Evolutionary conservation across 139 green algal species (phyloP).

Genomic region (Chlamydomonas sphaeroides): DNA sequence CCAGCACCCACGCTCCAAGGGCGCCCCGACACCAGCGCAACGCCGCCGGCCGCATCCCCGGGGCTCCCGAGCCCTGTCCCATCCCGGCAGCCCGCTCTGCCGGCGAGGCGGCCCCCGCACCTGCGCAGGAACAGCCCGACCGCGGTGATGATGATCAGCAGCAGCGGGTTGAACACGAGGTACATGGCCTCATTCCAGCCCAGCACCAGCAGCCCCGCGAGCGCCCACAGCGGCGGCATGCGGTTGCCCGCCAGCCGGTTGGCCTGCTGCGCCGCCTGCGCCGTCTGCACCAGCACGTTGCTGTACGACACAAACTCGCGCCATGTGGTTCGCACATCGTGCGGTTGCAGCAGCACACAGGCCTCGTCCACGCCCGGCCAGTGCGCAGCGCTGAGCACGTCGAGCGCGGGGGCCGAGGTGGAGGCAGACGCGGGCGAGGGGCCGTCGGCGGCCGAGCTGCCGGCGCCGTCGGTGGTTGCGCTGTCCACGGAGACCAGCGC

Average conservation of each 20-base stretch:
- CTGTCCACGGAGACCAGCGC: neutral
- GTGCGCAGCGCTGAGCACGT: constrained; percentile 47
- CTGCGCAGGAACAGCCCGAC: constrained; percentile 64
- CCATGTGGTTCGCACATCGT: constrained; percentile 70
- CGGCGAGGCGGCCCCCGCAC: too few species aligned
- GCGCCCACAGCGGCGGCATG: constrained; percentile 86
- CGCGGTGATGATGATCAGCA: constrained; percentile 64
- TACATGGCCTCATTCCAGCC: constrained; percentile 92
- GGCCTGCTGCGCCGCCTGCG: constrained; percentile 76
- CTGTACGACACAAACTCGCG: constrained; percentile 75
- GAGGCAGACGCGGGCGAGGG: neutral
- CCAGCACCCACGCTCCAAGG: too few species aligned
- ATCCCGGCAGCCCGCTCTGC: too few species aligned
- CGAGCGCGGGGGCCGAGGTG: neutral
- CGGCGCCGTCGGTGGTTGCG: neutral
- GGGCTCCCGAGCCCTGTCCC: too few species aligned
- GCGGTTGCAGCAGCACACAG: constrained; percentile 44
- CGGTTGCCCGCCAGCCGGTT: constrained; percentile 78
- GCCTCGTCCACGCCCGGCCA: constrained; percentile 38
- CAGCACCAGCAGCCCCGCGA: constrained; percentile 88
- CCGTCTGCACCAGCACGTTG: constrained; percentile 80
- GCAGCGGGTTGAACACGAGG: constrained; percentile 83
- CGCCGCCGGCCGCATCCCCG: too few species aligned
- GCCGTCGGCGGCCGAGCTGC: neutral
- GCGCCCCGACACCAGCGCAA: too few species aligned